Conservation (phyloP, 192 early-diverging fungal genomes). For the Helicostylum pulchrum region DNA sequence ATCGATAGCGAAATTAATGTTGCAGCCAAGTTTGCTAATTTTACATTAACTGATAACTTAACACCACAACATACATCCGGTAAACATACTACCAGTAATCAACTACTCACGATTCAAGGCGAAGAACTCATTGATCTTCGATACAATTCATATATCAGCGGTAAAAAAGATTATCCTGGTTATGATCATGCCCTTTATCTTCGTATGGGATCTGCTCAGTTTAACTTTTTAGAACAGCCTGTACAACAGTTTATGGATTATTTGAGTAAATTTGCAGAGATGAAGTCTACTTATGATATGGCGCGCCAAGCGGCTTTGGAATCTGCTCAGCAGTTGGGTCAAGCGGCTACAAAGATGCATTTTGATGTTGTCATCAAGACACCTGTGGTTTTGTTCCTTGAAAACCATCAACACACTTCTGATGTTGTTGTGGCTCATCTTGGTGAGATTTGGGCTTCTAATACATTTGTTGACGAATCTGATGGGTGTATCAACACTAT, state of each 20-base stretch:
- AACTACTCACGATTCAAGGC: conserved; percentile 79
- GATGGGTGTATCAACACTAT: conserved; percentile 58
- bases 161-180: conserved; percentile 67
- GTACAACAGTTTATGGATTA: conserved; percentile 71
- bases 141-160: conserved; percentile 72
- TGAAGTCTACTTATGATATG: conserved; percentile 85
- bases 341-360: conserved; percentile 73
- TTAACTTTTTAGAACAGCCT: conserved; percentile 79
- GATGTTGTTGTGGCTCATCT: conserved; percentile 77
- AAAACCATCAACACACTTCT: conserved; percentile 42
- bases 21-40: conserved; percentile 68
- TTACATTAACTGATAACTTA: conserved; percentile 64
- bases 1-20: conserved; percentile 57
- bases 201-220: conserved; percentile 72
- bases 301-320: conserved; percentile 82
- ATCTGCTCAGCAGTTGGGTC: conserved; percentile 73
- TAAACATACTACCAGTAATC: not conserved
- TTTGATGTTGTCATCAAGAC: conserved; percentile 84
- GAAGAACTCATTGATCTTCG: conserved; percentile 85
- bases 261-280: conserved; percentile 80
- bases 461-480: conserved; percentile 61
- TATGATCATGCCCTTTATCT: conserved; percentile 80
- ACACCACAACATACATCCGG: not conserved
- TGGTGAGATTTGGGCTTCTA: conserved; percentile 82
- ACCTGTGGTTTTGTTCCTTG: conserved; percentile 84